A percentile compares a stretch with the other conserved stretches of the same genome.
Evolutionary conservation across 2,329 filamentous ascomycete genomes (phyloP).

Genomic region (Fusarium torreyae): DNA sequence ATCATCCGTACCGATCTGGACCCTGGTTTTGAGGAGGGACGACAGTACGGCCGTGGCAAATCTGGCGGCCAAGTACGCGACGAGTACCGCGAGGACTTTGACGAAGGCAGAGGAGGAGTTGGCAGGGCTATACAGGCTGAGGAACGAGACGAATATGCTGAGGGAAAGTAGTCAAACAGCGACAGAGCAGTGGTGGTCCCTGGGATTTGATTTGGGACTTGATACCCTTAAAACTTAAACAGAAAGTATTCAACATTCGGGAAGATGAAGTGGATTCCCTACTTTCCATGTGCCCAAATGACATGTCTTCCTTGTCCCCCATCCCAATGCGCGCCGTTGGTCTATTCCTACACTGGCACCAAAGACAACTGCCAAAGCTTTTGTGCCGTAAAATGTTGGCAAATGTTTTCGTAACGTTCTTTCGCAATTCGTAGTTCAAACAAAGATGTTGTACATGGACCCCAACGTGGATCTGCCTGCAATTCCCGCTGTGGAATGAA

Average conservation of each 20-base stretch:
- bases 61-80: constrained; percentile 97
- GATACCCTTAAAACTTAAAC: constrained; percentile 47
- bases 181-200: constrained; percentile 3
- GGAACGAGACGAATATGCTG: constrained; percentile 57
- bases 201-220: constrained; percentile 29
- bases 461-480: constrained; percentile 34
- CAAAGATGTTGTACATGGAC: constrained; percentile 52
- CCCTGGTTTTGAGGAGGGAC: constrained; percentile 94
- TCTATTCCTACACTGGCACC: constrained; percentile 47
- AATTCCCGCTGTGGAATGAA: constrained; percentile 41
- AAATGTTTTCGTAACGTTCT: constrained; percentile 40
- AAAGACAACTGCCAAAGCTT: constrained; percentile 14
- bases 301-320: constrained; percentile 7
- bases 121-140: constrained; percentile 81
- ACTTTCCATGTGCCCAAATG: constrained; percentile 17
- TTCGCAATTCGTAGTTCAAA: constrained; percentile 47
- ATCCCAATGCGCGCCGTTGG: constrained; percentile 14
- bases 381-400: constrained; percentile 20
- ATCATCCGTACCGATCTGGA: constrained; percentile 96
- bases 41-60: constrained; percentile 96
- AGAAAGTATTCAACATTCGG: constrained; percentile 24
- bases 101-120: constrained; percentile 92
- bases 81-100: constrained; percentile 97
- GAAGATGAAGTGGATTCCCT: constrained; percentile 20
- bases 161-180: constrained; percentile 52